Base-by-base conservation (phyloP, 1,284 basidiomycete genomes). In the Erythrobasidium hasegawianum region DNA sequence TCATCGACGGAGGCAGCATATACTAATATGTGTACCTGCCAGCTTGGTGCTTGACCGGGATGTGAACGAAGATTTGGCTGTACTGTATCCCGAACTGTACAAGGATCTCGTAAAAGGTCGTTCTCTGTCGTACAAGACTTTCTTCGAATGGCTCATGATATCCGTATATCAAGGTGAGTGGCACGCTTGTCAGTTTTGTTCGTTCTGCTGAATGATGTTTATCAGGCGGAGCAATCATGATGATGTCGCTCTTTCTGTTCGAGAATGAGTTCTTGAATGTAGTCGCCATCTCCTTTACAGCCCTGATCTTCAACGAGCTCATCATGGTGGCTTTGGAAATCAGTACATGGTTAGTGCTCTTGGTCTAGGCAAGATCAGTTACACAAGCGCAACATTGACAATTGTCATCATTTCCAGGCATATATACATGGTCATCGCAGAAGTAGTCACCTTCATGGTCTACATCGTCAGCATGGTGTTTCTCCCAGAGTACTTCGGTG, bases 231-330 rank as follows among this genome's bases (percentile, higher is more conserved):
- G 90, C 92, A 1, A 99, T 99, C 78, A 99, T 99, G 95, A 89
- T 98, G 74, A 86, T 96, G 80, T 96, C 90, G 0, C 84, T 99
- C 11, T 83, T 97, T 0, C 83, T 99, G 1, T 99, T 98, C 78
- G 96, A 98, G 78, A 95, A 86, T 71, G 94, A 99, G 75, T 97
- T 98, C 78, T 78, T 98, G 71, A 96, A 98, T 77, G 97, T 98
- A 71, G 95, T 99, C 52, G 87, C 91, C n/a, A 99, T 98, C 72
- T 97, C 94, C 0, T 99, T 97, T 78, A 97, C 94, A 0, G 91
- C 96, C 0, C 81, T 98, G 55, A 86, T 99, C 67, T 80, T 98
- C 41, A 99, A 98, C 78, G 96, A 99, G 76, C 83, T 99, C 57
- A 93, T 98, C 79, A 99, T 99, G 96, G 96, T 98, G 92, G 0